A percentile compares a stretch with the other conserved stretches of the same genome.
Evolutionary conservation across 140 eudicot genomes (phyloP).

Genomic region (Bidens hawaiensis): DNA sequence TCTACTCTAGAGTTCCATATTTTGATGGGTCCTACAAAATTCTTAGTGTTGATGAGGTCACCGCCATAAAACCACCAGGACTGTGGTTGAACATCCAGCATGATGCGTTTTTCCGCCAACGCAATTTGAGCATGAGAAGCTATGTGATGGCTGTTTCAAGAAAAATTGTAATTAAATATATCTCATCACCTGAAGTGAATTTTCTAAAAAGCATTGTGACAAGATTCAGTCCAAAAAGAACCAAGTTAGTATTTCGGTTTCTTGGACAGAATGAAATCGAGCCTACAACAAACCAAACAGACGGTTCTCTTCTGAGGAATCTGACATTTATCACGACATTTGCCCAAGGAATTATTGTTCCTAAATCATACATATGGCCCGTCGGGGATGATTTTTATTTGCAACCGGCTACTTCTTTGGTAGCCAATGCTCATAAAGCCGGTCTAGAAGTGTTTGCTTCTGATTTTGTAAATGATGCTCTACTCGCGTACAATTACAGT

Average conservation of each 20-base stretch:
- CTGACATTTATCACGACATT: slow-evolving; percentile 58
- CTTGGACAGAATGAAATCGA: slow-evolving; percentile 44
- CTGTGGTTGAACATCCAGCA: slow-evolving; percentile 80
- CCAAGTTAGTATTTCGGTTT: slow-evolving; percentile 61
- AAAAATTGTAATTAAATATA: slow-evolving; percentile 32
- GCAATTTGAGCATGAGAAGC: slow-evolving; percentile 66
- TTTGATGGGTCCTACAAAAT: slow-evolving; percentile 41
- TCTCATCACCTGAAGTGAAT: slow-evolving; percentile 80
- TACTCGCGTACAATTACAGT: slow-evolving; percentile 57
- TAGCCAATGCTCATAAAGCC: slow-evolving; percentile 66
- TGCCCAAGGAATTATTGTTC: slow-evolving; percentile 83
- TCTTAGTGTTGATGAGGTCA: slow-evolving; percentile 45
- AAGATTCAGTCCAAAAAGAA: slow-evolving; percentile 34
- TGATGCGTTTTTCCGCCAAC: slow-evolving; percentile 55
- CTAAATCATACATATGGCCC: slow-evolving; percentile 72
- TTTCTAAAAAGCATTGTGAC: slow-evolving; percentile 48
- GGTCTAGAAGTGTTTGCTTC: slow-evolving; percentile 75
- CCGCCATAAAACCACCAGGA: slow-evolving; percentile 38
- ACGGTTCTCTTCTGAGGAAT: slow-evolving; percentile 53
- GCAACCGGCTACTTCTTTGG: slow-evolving; percentile 51
- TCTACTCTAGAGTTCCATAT: slow-evolving; percentile 37
- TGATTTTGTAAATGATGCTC: slow-evolving; percentile 48
- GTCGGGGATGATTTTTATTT: slow-evolving; percentile 39
- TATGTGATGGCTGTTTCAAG: slow-evolving; percentile 38
- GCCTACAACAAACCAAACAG: slow-evolving; percentile 69